Percentiles rank a stretch among this genome's conserved stretches.
Conservation (phyloP, 495 filamentous ascomycete species). For the Xylona heveae region DNA sequence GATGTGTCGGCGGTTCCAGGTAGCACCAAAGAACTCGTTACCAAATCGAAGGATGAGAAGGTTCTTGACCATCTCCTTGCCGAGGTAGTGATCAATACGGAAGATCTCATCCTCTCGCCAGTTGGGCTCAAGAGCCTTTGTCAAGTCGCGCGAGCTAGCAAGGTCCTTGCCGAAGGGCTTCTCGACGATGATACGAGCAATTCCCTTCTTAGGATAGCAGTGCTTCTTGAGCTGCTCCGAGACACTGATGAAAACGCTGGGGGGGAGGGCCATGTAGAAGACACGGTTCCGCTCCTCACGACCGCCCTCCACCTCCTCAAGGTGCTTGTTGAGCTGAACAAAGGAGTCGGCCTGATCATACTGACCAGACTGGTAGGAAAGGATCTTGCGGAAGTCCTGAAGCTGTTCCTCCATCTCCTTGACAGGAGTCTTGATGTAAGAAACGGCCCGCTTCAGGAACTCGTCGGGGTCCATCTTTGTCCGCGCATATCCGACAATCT, state of each 20-base stretch:
- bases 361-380: conserved; percentile 87
- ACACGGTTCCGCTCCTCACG: conserved; percentile 72
- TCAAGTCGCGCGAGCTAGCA: conserved; percentile 77
- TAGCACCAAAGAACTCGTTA: conserved; percentile 97
- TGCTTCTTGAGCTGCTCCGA: conserved; percentile 92
- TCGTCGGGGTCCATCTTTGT: conserved; percentile 99
- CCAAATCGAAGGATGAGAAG: conserved; percentile 96
- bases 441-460: conserved; percentile 80
- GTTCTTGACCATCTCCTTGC: conserved; percentile 99
- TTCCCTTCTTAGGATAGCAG: conserved; percentile 77
- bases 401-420: conserved; percentile 95
- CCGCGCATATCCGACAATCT: conserved; percentile 95
- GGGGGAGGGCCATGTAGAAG: conserved; percentile 98
- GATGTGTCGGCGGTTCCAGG: conserved; percentile 99
- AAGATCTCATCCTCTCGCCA: conserved; percentile 99
- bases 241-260: conserved; percentile 93
- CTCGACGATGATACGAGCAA: conserved; percentile 94
- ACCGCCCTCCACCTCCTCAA: conserved; percentile 70
- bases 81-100: conserved; percentile 98
- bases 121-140: conserved; percentile 87
- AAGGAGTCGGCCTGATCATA: conserved; percentile 97
- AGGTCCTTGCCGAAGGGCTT: conserved; percentile 99
- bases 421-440: conserved; percentile 95
- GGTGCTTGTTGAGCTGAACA: conserved; percentile 64
- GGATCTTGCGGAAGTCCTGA: conserved; percentile 66